Evolutionary conservation across 176 grass and related monocot species (phyloP).

Genomic region (Oryza australiensis): DNA sequence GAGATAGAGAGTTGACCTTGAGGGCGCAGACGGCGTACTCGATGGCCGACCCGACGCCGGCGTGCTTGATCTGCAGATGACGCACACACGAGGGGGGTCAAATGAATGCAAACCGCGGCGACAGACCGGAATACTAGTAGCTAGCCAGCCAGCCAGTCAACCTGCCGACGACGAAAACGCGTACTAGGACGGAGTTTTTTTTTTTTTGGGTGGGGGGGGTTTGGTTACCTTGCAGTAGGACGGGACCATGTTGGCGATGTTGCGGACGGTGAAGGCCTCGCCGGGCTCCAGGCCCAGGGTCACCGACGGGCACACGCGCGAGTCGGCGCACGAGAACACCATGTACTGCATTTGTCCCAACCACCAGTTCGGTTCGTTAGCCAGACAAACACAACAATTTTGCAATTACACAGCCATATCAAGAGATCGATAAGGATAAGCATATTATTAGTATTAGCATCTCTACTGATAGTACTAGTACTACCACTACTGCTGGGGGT

Average conservation of each 20-base stretch:
- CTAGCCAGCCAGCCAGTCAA: neutral
- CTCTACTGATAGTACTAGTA: neutral
- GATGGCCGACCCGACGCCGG: slow-evolving; percentile 66
- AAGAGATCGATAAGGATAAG: neutral
- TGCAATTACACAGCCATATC: neutral
- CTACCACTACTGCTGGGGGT: neutral
- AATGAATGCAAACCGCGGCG: neutral
- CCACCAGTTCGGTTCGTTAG: neutral
- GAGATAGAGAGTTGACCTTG: slow-evolving; percentile 49
- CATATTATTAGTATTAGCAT: neutral
- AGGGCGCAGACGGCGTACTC: slow-evolving; percentile 86
- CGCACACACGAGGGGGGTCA: neutral
- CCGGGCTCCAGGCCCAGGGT: slow-evolving; percentile 80
- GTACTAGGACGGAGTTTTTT: neutral
- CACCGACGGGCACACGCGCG: slow-evolving; percentile 94
- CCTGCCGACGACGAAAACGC: too few relatives aligned
- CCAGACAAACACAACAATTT: neutral
- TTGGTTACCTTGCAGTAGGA: slow-evolving; percentile 58
- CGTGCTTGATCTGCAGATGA: slow-evolving; percentile 53
- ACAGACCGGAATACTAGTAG: neutral
- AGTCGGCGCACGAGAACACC: slow-evolving; percentile 94
- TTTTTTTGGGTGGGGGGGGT: too few relatives aligned
- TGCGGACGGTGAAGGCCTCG: slow-evolving; percentile 92
- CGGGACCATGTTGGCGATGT: slow-evolving; percentile 85
- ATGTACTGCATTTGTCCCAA: slow-evolving; percentile 61